These are phyloP conservation scores for Candida hungchunana DNA, from an alignment of 805 yeast species.

Conservation along the genomic window DNA sequence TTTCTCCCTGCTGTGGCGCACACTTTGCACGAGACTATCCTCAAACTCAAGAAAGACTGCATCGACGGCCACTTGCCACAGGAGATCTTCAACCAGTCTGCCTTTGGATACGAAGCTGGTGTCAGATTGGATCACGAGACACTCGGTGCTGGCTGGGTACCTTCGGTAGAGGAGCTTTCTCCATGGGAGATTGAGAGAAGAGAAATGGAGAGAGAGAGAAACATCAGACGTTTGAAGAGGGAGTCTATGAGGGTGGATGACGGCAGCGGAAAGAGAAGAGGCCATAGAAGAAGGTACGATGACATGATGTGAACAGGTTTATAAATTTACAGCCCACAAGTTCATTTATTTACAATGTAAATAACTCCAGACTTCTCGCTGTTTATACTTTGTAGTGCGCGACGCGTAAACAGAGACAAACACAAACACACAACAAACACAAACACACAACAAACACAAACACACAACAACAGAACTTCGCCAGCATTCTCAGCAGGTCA, in stretches of 20 bases:
- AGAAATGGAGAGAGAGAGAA: slow-evolving; percentile 92
- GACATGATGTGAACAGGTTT: slow-evolving; percentile 31
- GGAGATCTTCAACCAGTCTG: slow-evolving; percentile 53
- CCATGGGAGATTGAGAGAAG: slow-evolving; percentile 93
- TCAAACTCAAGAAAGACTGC: slow-evolving; percentile 76
- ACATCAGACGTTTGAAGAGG: slow-evolving; percentile 85
- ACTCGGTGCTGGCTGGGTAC: slow-evolving; percentile 81
- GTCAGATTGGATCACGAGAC: slow-evolving; percentile 70
- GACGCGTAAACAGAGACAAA: not conserved
- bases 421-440: too few relatives aligned
- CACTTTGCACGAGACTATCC: slow-evolving; percentile 74
- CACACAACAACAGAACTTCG: not conserved
- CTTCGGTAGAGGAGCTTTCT: slow-evolving; percentile 77
- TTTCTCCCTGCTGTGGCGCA: slow-evolving; percentile 88
- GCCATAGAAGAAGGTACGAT: slow-evolving; percentile 45
- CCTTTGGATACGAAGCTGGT: slow-evolving; percentile 60
- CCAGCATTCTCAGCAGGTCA: not conserved
- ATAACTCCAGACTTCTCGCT: too few relatives aligned
- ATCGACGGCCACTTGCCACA: slow-evolving; percentile 60
- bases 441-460: too few relatives aligned
- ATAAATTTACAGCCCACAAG: too few relatives aligned
- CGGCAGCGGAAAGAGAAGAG: slow-evolving; percentile 35
- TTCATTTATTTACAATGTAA: too few relatives aligned
- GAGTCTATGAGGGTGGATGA: slow-evolving; percentile 76
- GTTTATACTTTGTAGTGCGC: too few relatives aligned